Base-by-base conservation (phyloP, 2,329 filamentous ascomycete species). In the Fusarium tanahbumbuense region DNA sequence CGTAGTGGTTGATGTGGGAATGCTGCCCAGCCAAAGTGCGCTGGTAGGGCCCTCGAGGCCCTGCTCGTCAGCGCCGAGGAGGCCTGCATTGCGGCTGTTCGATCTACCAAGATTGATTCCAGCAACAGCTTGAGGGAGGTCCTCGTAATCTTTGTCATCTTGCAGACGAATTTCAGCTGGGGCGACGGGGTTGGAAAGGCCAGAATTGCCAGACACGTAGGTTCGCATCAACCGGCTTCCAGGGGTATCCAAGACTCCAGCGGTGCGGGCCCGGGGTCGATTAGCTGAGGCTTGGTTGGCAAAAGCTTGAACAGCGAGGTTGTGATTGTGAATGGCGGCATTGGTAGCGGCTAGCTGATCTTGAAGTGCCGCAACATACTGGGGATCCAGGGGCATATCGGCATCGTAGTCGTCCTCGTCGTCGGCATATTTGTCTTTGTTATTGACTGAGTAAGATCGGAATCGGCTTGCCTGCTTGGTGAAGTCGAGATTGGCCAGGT, bases 391-490 rank as follows among this genome's bases (percentile, higher is more conserved):
- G 22, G 81, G 81, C 56, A 88, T 77, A 61, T 82, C 85, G 22
- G 78, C 75, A 40, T 87, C 90, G 64, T 92, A 93, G 64, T 94
- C 92, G 27, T 94, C 91, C 55, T 97, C 94, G 48, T 93, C 91
- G 74, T 97, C 93, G 4, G 92, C 94, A 75, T 98, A 98, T 79
- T 96, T 97, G 79, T 98, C 95, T 81, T 97, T 98, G 59, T 97
- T 97, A 80, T 99, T 99, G 71, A 99, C 96, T 1, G 96, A 99
- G 80, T 98, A 98, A 3, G 96, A 99, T 48, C 96, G 90, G 85
- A 98, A 97, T 55, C 96, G 90, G 79, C 92, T 98, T 46, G 91
- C 87, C 74, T 92, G 92, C 77, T 91, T 91, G 71, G 93, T 87
- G 77, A 93, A 91, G 67, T 91, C 90, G 65, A 95, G 84, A 76